Evolutionary conservation across 1,284 basidiomycete genomes (phyloP).

Genomic region (Polyporus tsugae): DNA sequence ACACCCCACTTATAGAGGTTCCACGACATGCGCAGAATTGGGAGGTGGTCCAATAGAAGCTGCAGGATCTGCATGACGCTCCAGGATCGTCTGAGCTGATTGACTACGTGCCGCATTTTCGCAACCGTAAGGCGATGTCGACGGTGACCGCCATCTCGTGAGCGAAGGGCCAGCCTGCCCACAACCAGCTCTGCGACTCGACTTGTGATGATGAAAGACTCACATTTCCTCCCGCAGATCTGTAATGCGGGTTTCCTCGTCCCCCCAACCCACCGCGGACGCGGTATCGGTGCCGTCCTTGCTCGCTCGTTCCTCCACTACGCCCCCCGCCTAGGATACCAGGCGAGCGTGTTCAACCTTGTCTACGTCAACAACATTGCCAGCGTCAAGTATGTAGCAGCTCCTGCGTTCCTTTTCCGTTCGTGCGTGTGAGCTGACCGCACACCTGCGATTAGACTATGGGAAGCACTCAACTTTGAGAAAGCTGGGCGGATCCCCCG

Average conservation of each 20-base stretch:
- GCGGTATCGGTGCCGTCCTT: constrained; percentile 77
- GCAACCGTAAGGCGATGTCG: too few relatives aligned
- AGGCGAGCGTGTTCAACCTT: constrained; percentile 92
- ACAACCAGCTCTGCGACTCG: not conserved
- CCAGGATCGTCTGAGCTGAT: too few relatives aligned
- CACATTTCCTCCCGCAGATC: constrained; percentile 56
- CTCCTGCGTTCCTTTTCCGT: not conserved
- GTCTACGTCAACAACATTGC: constrained; percentile 88
- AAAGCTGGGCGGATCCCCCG: constrained; percentile 87
- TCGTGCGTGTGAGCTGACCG: not conserved
- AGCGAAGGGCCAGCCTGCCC: too few relatives aligned
- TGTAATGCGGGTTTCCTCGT: constrained; percentile 94
- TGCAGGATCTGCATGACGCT: too few relatives aligned
- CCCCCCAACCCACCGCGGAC: constrained; percentile 69
- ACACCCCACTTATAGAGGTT: too few relatives aligned
- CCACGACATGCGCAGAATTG: too few relatives aligned
- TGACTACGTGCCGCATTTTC: too few relatives aligned
- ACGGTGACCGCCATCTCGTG: too few relatives aligned
- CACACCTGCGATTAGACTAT: constrained; percentile 59
- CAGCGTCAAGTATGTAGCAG: constrained; percentile 59
- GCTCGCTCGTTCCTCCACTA: constrained; percentile 86
- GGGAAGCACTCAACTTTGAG: constrained; percentile 87
- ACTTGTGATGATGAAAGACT: not conserved
- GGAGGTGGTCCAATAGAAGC: too few relatives aligned
- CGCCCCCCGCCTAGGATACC: constrained; percentile 83